A percentile compares a stretch with the other conserved stretches of the same genome.
phyloP scores from a whole-genome alignment of 495 filamentous ascomycete species.

The Filosporella fistucella region DNA sequence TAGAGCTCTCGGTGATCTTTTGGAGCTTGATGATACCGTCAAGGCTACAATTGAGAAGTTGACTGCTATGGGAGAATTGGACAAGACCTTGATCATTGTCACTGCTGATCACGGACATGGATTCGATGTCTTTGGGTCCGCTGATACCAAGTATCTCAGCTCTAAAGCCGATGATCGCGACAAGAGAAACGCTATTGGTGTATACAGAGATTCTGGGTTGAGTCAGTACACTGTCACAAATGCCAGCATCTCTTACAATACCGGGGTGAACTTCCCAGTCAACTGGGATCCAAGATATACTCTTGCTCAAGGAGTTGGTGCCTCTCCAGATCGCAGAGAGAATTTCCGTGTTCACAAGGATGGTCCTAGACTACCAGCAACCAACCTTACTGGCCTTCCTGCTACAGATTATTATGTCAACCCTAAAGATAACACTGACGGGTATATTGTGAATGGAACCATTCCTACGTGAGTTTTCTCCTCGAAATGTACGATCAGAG shows the following conservation, averaged over 20 bases:
- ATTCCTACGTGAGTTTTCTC: constrained; percentile 37
- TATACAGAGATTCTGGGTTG: constrained; percentile 59
- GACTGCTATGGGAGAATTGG: constrained; percentile 45
- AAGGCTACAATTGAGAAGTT: constrained; percentile 61
- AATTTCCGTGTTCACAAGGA: constrained; percentile 56
- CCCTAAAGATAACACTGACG: constrained; percentile 55
- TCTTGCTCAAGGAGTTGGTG: constrained; percentile 58
- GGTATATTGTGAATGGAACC: constrained; percentile 66
- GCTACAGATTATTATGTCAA: constrained; percentile 50
- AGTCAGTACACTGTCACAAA: constrained; percentile 58
- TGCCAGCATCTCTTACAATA: constrained; percentile 45
- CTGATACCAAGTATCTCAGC: constrained; percentile 50
- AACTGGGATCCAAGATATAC: constrained; percentile 78
- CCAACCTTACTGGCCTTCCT: constrained; percentile 28
- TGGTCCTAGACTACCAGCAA: constrained; percentile 53
- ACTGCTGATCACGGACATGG: constrained; percentile 77
- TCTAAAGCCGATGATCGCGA: constrained; percentile 52
- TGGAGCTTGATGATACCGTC: constrained; percentile 73
- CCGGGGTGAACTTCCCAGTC: constrained; percentile 62
- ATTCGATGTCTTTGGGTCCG: constrained; percentile 58
- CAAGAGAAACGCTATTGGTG: constrained; percentile 64
- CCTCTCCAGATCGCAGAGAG: constrained; percentile 64
- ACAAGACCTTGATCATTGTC: constrained; percentile 65
- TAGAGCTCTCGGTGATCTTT: constrained; percentile 67
- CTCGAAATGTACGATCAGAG: background rate